Evolutionary conservation across 371 early-diverging fungal genomes (phyloP).

Genomic region (Rhizopus arrhizus): DNA sequence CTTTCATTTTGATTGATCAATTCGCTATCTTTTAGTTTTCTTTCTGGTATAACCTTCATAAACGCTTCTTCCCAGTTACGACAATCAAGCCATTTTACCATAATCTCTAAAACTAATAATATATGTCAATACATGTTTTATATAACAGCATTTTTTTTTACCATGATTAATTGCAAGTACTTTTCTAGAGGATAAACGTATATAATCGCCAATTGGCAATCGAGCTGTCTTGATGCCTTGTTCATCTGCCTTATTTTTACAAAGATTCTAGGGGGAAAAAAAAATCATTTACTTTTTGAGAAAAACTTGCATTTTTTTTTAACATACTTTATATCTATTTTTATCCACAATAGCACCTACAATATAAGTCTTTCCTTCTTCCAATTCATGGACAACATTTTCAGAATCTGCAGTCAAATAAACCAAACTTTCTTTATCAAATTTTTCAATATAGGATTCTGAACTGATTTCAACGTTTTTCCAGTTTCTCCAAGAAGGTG

Average conservation of each 20-base stretch:
- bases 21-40: constrained; percentile 70
- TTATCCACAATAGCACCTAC: constrained; percentile 96
- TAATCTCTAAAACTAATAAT: constrained; percentile 75
- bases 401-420: constrained; percentile 92
- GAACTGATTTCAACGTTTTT: constrained; percentile 39
- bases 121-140: neutral
- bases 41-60: constrained; percentile 80
- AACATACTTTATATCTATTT: constrained; percentile 76
- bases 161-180: constrained; percentile 94
- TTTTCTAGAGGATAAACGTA: constrained; percentile 77
- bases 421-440: constrained; percentile 64
- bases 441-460: constrained; percentile 47
- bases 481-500: constrained; percentile 47
- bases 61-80: constrained; percentile 83
- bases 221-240: constrained; percentile 78
- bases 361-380: constrained; percentile 76
- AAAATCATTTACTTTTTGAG: neutral
- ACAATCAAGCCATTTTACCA: constrained; percentile 70
- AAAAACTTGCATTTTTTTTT: neutral
- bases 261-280: constrained; percentile 55
- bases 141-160: constrained; percentile 21
- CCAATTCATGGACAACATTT: constrained; percentile 67
- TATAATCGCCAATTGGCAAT: constrained; percentile 85
- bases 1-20: constrained; percentile 33
- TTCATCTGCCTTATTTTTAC: constrained; percentile 75